Base-by-base conservation (phyloP, 2,329 filamentous ascomycete species). In the Fusarium mangiferae region DNA sequence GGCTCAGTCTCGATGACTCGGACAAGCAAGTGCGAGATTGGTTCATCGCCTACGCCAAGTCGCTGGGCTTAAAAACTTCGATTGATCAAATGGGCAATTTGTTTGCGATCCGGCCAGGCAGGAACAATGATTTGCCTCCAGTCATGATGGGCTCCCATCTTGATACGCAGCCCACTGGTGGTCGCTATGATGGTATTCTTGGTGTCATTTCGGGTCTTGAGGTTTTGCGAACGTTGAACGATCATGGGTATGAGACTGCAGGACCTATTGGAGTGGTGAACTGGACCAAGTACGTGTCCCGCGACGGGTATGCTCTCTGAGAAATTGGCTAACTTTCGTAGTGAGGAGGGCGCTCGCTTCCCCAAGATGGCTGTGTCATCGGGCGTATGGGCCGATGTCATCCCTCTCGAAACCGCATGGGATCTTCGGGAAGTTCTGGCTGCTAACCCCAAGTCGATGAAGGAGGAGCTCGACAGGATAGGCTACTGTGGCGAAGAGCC, bases 1-100 rank as follows among this genome's bases (percentile, higher is more conserved):
- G 63, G 0, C 41, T 66, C 0, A 66, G 63, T 5, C 63, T 66
- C 1, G 63, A 66, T 5, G 63, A 65, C 30, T 66, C 63, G 1
- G 60, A 66, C 12, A 66, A 66, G 35, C 63, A 66, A 33, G 63
- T 66, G 0, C 52, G 63, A 56, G 60, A 66, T 18, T 66, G 63
- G 63, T 66, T 66, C 41, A 65, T 66, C 17, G 13, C 28, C 10
- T 64, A 66, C 8, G 63, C 63, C 15, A 66, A 65, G 6, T 65
- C 63, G 8, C 59, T 66, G 0, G 36, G 36, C 1, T 38, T 52
- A 1, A 66, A 56, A 0, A 56, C 41, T 0, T 65, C 45, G 0
- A 26, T 66, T 4, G 63, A 66, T 18, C 59, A 66, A 15, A 66
- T 66, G 63, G 63, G 63, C 1, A 66, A 66, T 0, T 3, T 66